A percentile compares a stretch with the other conserved stretches of the same genome.
These are phyloP conservation scores for Chaetoceros tenuissimus DNA, from an alignment of 108 stramenopile species.

Conservation along the genomic window DNA sequence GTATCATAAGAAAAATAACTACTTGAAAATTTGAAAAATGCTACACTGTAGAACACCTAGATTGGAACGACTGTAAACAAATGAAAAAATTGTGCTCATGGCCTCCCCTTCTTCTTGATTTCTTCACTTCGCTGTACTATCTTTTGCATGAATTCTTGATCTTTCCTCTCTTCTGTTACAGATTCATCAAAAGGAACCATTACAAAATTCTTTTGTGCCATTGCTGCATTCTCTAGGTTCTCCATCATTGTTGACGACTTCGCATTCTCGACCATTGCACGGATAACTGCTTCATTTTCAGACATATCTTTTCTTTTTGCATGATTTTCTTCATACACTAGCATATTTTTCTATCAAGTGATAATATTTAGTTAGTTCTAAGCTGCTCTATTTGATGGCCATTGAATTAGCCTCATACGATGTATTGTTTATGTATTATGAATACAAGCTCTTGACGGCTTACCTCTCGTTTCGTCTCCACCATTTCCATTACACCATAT, in stretches of 20 bases:
- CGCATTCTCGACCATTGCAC: conserved; percentile 18
- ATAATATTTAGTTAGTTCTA: not conserved
- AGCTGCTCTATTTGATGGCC: not conserved
- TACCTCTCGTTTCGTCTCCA: not conserved
- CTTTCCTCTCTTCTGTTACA: not conserved
- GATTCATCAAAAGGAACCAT: not conserved
- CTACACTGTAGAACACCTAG: too few species aligned
- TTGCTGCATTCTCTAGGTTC: conserved; percentile 10
- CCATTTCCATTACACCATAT: not conserved
- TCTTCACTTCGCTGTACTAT: not conserved
- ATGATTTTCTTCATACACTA: not conserved
- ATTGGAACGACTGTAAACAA: too few species aligned
- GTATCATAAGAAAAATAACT: too few species aligned
- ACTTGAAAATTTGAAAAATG: too few species aligned
- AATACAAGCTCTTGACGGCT: not conserved
- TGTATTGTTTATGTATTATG: not conserved
- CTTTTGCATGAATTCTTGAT: not conserved
- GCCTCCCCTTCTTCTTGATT: not conserved
- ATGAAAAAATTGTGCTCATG: too few species aligned
- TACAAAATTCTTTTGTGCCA: conserved; percentile 10
- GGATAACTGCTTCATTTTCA: not conserved
- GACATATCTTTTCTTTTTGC: not conserved
- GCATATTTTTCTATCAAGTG: not conserved
- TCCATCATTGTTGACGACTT: conserved; percentile 4
- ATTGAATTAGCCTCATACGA: too few species aligned